Conservation (phyloP, 768 basidiomycete species). For the Macrolepiota albuminosa region DNA sequence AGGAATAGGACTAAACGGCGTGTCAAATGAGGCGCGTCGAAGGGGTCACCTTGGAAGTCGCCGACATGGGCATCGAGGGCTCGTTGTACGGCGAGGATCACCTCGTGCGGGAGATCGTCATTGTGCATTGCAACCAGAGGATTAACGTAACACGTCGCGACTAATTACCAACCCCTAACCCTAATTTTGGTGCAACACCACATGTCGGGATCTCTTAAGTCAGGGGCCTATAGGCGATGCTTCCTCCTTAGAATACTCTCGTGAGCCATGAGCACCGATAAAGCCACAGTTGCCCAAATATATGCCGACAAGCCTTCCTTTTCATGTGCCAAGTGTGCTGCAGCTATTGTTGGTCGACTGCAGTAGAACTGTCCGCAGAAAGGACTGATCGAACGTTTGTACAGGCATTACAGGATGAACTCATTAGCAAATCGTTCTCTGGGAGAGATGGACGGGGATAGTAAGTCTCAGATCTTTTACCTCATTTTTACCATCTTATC, state of each 20-base stretch:
- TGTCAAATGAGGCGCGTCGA: conserved; percentile 45
- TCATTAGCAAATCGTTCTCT: conserved; percentile 82
- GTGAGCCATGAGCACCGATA: conserved; percentile 4
- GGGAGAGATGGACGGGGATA: conserved; percentile 80
- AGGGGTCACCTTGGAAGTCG: conserved; percentile 40
- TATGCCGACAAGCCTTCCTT: conserved; percentile 67
- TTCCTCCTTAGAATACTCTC: not conserved
- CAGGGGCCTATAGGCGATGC: not conserved
- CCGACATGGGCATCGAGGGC: conserved; percentile 52
- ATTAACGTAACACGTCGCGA: conserved; percentile 6
- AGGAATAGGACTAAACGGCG: conserved; percentile 50
- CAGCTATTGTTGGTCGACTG: conserved; percentile 54
- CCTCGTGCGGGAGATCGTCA: conserved; percentile 60
- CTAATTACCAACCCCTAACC: conserved; percentile 20
- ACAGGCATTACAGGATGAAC: conserved; percentile 76
- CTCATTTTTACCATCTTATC: not conserved
- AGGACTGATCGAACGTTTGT: not conserved
- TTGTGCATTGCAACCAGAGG: conserved; percentile 27
- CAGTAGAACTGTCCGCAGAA: not conserved
- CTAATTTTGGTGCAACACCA: conserved; percentile 8
- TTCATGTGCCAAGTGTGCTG: conserved; percentile 65
- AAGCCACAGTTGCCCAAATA: conserved; percentile 49
- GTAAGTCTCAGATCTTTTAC: conserved; percentile 36
- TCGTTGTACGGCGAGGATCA: conserved; percentile 66
- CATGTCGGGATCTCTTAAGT: too few species aligned